Evolutionary conservation across 2,329 filamentous ascomycete species (phyloP).

Genomic region (Fonsecaea erecta): DNA sequence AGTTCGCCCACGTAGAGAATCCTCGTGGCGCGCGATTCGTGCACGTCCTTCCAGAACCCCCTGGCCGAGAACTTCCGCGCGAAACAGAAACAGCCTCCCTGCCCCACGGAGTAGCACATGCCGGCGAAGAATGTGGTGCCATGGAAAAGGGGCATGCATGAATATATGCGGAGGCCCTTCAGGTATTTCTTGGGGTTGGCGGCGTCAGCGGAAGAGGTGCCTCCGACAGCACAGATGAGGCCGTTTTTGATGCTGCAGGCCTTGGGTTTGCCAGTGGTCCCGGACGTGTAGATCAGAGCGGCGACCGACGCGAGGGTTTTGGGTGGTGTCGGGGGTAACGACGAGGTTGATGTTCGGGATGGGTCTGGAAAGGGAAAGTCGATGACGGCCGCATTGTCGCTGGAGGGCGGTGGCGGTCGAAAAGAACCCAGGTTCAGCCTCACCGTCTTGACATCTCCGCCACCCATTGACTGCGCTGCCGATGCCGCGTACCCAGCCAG

Average conservation of each 20-base stretch:
- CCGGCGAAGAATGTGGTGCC: constrained; percentile 55
- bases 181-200: constrained; percentile 49
- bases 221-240: constrained; percentile 44
- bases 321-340: constrained; percentile 28
- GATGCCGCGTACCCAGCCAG: constrained; percentile 40
- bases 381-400: constrained; percentile 38
- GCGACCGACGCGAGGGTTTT: constrained; percentile 43
- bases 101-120: constrained; percentile 49
- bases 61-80: constrained; percentile 42
- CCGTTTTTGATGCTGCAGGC: constrained; percentile 39
- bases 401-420: constrained; percentile 28
- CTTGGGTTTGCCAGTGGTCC: constrained; percentile 45
- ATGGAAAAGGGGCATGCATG: constrained; percentile 55
- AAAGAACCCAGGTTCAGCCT: constrained; percentile 32
- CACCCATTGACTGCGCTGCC: constrained; percentile 34
- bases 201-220: constrained; percentile 42
- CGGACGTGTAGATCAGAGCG: constrained; percentile 54
- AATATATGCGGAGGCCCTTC: constrained; percentile 51
- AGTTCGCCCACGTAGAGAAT: constrained; percentile 61
- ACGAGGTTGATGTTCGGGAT: not conserved
- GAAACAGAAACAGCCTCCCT: constrained; percentile 49
- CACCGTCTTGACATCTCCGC: constrained; percentile 32
- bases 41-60: constrained; percentile 33
- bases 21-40: constrained; percentile 55
- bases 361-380: constrained; percentile 32